phyloP scores from a whole-genome alignment of 306 rosid species.

The Ammopiptanthus mongolicus region DNA sequence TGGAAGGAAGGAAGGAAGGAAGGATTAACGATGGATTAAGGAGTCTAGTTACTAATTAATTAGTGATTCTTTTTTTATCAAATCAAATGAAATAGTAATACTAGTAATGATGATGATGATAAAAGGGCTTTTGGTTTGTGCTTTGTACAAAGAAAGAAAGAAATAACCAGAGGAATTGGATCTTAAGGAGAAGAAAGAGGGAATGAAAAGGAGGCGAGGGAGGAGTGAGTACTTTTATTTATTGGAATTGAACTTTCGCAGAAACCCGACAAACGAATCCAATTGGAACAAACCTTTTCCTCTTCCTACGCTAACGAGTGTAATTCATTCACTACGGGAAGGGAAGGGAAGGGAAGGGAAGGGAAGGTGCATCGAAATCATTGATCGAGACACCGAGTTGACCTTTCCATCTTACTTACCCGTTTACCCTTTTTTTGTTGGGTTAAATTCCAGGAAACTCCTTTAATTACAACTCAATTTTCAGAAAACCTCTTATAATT shows the following conservation, averaged over 20 bases:
- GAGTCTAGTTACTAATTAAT: background rate
- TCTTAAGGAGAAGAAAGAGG: background rate
- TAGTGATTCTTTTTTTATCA: background rate
- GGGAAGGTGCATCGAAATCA: conserved; percentile 3
- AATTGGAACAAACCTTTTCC: background rate
- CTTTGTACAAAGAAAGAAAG: background rate
- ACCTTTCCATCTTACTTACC: background rate
- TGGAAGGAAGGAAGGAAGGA: background rate
- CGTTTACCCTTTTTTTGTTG: background rate
- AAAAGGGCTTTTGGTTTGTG: background rate
- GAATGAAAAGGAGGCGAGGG: background rate
- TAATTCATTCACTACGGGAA: no score
- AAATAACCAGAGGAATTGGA: background rate
- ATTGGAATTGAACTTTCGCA: conserved; percentile 16
- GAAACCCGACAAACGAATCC: conserved; percentile 23
- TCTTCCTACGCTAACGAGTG: background rate
- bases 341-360: no score
- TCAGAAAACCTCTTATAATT: no score
- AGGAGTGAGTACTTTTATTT: background rate
- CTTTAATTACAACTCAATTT: no score
- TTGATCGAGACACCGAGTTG: background rate
- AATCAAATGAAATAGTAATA: background rate
- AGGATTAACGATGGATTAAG: background rate
- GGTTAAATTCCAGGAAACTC: no score
- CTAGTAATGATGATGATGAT: no score